Percentiles rank a stretch among this genome's conserved stretches.
Evolutionary conservation across 2,329 filamentous ascomycete species (phyloP).

Genomic region (Fusarium circinatum): DNA sequence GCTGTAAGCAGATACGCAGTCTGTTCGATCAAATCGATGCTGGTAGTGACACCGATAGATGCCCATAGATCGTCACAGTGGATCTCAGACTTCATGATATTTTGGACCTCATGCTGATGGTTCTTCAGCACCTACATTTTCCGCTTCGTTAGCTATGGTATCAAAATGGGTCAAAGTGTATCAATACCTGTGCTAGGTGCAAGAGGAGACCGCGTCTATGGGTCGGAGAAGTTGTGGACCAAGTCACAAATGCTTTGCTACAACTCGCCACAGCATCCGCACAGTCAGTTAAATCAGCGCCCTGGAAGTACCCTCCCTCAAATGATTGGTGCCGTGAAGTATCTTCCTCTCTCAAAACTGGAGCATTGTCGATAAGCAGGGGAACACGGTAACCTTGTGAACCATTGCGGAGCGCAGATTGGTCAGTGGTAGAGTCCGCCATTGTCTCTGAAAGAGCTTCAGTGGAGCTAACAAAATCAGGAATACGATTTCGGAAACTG

Average conservation of each 20-base stretch:
- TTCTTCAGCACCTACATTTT: neutral
- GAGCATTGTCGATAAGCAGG: neutral
- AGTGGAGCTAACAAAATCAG: neutral
- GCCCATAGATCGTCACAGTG: neutral
- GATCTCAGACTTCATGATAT: neutral
- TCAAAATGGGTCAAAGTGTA: fast-evolving
- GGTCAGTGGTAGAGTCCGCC: neutral
- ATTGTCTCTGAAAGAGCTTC: neutral
- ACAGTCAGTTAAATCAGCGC: neutral
- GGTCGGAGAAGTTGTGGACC: neutral
- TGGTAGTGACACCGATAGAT: neutral
- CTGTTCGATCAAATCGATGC: neutral
- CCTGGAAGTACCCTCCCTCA: neutral
- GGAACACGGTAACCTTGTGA: neutral
- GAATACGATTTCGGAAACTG: neutral
- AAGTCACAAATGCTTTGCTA: neutral
- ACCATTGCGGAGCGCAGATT: neutral
- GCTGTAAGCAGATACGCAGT: neutral
- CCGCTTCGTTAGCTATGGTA: neutral
- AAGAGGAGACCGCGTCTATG: neutral
- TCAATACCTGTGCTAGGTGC: neutral
- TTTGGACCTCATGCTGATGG: neutral
- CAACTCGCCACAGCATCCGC: neutral
- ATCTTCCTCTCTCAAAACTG: neutral
- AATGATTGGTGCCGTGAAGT: neutral